Conservation (phyloP, 495 filamentous ascomycete species). For the Neurospora hispaniola region DNA sequence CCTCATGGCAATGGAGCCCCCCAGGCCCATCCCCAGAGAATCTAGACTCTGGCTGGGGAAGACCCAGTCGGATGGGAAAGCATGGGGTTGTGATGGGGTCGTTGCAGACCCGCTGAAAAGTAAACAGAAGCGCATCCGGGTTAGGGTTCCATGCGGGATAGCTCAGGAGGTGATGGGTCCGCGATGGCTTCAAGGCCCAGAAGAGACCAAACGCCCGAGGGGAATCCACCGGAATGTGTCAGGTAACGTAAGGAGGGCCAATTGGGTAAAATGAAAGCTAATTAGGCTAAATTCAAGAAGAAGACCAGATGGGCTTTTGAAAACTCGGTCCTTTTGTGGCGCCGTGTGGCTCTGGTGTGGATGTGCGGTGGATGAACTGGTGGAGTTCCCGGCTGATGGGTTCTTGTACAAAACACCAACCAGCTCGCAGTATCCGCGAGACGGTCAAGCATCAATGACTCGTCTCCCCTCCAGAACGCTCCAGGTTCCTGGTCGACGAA, state of each 20-base stretch:
- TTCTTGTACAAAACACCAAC: background rate
- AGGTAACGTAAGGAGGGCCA: background rate
- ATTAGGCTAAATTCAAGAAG: background rate
- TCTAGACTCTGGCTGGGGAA: background rate
- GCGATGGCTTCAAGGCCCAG: background rate
- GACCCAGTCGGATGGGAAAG: background rate
- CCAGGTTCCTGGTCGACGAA: background rate
- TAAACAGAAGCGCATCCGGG: background rate
- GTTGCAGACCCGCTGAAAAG: background rate
- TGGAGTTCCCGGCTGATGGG: slow-evolving; percentile 2
- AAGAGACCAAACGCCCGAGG: background rate
- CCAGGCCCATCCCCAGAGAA: background rate
- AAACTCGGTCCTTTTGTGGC: slow-evolving; percentile 1
- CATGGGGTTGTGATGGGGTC: background rate
- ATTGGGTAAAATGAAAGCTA: background rate
- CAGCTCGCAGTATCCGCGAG: background rate
- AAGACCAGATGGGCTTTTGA: background rate
- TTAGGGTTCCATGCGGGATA: background rate
- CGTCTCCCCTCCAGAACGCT: background rate
- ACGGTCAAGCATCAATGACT: background rate
- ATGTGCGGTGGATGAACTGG: slow-evolving; percentile 12
- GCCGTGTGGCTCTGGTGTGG: slow-evolving; percentile 6
- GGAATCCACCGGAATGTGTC: background rate
- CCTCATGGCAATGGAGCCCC: background rate
- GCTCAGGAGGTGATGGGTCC: background rate